Evolutionary conservation across 768 basidiomycete genomes (phyloP).

Genomic region (Collybiopsis luxurians): DNA sequence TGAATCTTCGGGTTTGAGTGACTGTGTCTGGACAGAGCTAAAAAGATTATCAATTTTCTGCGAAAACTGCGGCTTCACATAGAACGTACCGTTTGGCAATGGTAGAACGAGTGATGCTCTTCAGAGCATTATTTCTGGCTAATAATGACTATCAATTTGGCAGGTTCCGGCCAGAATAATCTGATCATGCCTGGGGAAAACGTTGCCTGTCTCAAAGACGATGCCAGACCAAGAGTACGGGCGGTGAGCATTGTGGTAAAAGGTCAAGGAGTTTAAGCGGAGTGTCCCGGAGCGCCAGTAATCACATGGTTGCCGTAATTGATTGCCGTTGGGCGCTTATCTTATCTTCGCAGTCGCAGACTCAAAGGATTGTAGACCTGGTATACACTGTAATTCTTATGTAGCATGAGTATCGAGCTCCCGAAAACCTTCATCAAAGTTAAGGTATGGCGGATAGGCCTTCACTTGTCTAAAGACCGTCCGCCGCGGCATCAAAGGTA

Average conservation of each 20-base stretch:
- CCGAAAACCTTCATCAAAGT: too few relatives aligned
- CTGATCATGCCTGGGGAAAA: not conserved
- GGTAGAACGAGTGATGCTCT: not conserved
- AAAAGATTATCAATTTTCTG: not conserved
- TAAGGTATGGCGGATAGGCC: too few relatives aligned
- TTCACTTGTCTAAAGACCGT: too few relatives aligned
- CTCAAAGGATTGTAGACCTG: too few relatives aligned
- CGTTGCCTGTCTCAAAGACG: conserved; percentile 4
- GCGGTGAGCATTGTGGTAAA: conserved; percentile 1
- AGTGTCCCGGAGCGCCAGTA: too few relatives aligned
- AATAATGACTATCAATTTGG: not conserved
- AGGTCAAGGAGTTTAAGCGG: not conserved
- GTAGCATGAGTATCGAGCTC: too few relatives aligned
- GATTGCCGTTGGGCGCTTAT: too few relatives aligned
- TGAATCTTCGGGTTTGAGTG: conserved; percentile 56
- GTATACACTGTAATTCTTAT: too few relatives aligned
- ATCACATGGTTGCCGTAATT: too few relatives aligned
- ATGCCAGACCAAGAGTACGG: conserved; percentile 5
- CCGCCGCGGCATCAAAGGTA: too few relatives aligned
- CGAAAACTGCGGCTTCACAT: not conserved
- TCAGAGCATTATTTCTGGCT: conserved; percentile 3
- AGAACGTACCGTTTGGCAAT: conserved; percentile 1
- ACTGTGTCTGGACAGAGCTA: conserved; percentile 55
- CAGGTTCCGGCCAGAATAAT: not conserved
- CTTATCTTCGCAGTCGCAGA: too few relatives aligned